Base-by-base conservation (phyloP, 495 filamentous ascomycete genomes). In the Xylaria intraflava region DNA sequence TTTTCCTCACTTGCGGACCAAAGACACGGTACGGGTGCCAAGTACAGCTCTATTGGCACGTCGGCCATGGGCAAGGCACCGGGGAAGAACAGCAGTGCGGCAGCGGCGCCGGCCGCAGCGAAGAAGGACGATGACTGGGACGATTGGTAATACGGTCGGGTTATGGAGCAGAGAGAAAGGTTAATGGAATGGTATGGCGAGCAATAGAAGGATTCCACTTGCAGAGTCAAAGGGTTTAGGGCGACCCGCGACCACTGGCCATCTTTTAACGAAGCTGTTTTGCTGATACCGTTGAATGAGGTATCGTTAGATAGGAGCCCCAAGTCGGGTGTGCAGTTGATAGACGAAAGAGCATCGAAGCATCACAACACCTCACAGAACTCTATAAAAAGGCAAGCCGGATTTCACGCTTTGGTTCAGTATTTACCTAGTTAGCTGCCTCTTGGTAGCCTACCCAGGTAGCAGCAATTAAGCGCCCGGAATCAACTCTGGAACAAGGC, bases 21-120 rank as follows among this genome's bases (percentile, higher is more conserved):
- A 30, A 63, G 65, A 30, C 69, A 66, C 41, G 64, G 60, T 8
- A 65, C 59, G 1, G 56, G 66, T 19, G 66, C 55, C 17, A 62
- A 58, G 49, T 60, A 59, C 44, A 76, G 58, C 64, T 67, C 83
- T n/a, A 83, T 90, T 58, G 88, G 88, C 19, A 89, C 86, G 23
- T 73, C 79, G 33, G 88, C 86, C 29, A 83, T 86, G 77, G 85
- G 83, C 59, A 77, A 83, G 72, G 70, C 69, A 29, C 66, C 65
- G 29, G 71, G 62, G 42, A 67, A 69, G 62, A 56, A 62, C 44
- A 20, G 7, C 14, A 20, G 41, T n/a, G 14, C 20, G 2, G 8
- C 10, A n/a, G n/a, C 44, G 7, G 52, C 43, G 27, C 36, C 44
- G 14, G 49, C 58, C 46, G 49, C 72, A 51, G 62, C 56, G 12